Percentiles rank a stretch among this genome's conserved stretches.
These are phyloP conservation scores for Alternaria gansuensis DNA, from an alignment of 2,329 filamentous ascomycete genomes.

Conservation along the genomic window DNA sequence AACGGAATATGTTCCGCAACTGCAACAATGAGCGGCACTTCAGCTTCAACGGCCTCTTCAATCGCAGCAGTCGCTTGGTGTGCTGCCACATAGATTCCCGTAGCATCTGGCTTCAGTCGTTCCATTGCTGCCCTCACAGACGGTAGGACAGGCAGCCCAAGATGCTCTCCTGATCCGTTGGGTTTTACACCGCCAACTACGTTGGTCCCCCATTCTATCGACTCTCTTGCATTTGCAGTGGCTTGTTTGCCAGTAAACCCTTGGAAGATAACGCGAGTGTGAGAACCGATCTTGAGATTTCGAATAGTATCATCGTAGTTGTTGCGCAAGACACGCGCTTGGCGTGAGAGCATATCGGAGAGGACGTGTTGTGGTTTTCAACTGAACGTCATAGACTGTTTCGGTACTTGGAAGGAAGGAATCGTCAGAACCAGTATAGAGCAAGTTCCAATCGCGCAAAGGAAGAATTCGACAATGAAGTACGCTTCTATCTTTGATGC, in stretches of 20 bases:
- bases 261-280: constrained; percentile 74
- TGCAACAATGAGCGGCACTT: constrained; percentile 78
- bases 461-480: not conserved
- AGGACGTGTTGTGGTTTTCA: constrained; percentile 10
- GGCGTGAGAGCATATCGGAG: constrained; percentile 28
- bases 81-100: constrained; percentile 82
- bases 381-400: constrained; percentile 19
- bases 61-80: constrained; percentile 76
- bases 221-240: constrained; percentile 79
- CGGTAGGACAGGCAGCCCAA: constrained; percentile 75
- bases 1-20: constrained; percentile 83
- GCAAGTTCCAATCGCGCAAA: not conserved
- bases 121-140: constrained; percentile 74
- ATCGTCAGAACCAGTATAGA: not conserved
- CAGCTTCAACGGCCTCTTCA: constrained; percentile 80
- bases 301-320: constrained; percentile 69
- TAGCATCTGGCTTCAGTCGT: constrained; percentile 76
- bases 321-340: constrained; percentile 22
- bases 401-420: not conserved
- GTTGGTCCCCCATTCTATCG: constrained; percentile 79
- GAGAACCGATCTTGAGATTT: constrained; percentile 71
- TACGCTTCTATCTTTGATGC: not conserved
- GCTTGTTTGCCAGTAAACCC: constrained; percentile 75
- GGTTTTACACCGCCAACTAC: constrained; percentile 82
- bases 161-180: constrained; percentile 73